Base-by-base conservation (phyloP, 345 rosid genomes). In the Citrus glauca region DNA sequence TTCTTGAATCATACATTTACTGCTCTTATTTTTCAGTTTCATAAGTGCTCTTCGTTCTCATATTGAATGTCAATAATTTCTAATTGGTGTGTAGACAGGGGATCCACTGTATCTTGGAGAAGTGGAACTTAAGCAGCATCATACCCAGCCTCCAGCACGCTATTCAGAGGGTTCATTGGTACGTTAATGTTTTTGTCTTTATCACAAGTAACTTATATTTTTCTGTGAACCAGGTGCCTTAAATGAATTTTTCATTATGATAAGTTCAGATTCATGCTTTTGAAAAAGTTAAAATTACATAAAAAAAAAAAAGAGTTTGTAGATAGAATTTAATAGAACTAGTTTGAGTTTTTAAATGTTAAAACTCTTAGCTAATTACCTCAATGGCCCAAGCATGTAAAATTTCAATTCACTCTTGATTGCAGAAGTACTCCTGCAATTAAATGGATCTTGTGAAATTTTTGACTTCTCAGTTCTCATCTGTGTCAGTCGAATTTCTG, bases 141-240 rank as follows among this genome's bases (percentile, higher is more conserved):
- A 85, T 84, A 96, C 98, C 20, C 91, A 89, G 82, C 95, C 90
- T 81, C 90, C 97, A 73, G 74, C 93, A 53, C 98, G 95, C 87
- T 96, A 90, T 86, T 89, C 93, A 9, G 99, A 96, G 85, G 98
- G 89, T 76, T 89, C 99, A 83, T 83, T 96, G 94, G 99, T 96
- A 91, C 71, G 45, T 56, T 74, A 42, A 72, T 78, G 11, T 45
- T 59, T 65, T 74, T 80, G 80, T 73, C 64, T 77, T 74, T 50
- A 73, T 60, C 69, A 63, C 22, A 73, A 83, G 68, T 74, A 40
- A 76, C 80, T 82, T 24, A 33, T 37, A 79, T 27, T 27, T 50
- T 57, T 76, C 55, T 40, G 27, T 40, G 30, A 32, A 57, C 38
- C 57, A 27, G 72, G 24, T 53, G 35, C 53, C 32, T 0, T 30